A percentile compares a stretch with the other conserved stretches of the same genome.
Evolutionary conservation across 1,284 basidiomycete genomes (phyloP).

Genomic region (Sporisorium scitamineum): DNA sequence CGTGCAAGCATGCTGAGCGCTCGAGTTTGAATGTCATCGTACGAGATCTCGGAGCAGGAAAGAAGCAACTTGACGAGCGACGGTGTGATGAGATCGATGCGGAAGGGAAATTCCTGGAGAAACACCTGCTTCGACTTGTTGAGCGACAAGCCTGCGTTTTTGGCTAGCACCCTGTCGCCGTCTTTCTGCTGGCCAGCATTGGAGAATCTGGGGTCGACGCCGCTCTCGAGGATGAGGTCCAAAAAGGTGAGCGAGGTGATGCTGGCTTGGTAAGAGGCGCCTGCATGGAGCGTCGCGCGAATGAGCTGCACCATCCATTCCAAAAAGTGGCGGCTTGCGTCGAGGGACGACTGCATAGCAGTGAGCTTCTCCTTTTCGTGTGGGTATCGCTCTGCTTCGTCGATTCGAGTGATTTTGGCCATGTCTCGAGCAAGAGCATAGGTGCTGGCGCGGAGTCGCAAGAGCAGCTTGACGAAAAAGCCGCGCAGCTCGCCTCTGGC

Average conservation of each 20-base stretch:
- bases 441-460: conserved; percentile 56
- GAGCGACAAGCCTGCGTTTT: conserved; percentile 51
- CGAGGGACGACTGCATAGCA: conserved; percentile 18
- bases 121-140: conserved; percentile 58
- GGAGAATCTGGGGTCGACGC: conserved; percentile 42
- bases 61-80: conserved; percentile 53
- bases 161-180: conserved; percentile 26
- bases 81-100: conserved; percentile 32
- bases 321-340: conserved; percentile 40
- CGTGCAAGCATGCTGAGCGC: conserved; percentile 53
- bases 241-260: conserved; percentile 58
- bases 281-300: conserved; percentile 55
- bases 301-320: conserved; percentile 39
- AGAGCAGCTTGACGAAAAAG: conserved; percentile 59
- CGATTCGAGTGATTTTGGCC: conserved; percentile 40
- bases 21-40: conserved; percentile 55
- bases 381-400: conserved; percentile 32
- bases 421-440: conserved; percentile 49
- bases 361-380: conserved; percentile 42
- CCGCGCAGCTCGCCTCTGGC: conserved; percentile 58
- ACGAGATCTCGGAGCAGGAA: conserved; percentile 58
- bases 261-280: conserved; percentile 60
- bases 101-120: conserved; percentile 44
- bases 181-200: conserved; percentile 12
- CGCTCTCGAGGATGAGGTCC: conserved; percentile 54